A percentile compares a stretch with the other conserved stretches of the same genome.
These are phyloP conservation scores for Sergeia podlipaevii DNA, from an alignment of 208 protist genomes.

Conservation along the genomic window DNA sequence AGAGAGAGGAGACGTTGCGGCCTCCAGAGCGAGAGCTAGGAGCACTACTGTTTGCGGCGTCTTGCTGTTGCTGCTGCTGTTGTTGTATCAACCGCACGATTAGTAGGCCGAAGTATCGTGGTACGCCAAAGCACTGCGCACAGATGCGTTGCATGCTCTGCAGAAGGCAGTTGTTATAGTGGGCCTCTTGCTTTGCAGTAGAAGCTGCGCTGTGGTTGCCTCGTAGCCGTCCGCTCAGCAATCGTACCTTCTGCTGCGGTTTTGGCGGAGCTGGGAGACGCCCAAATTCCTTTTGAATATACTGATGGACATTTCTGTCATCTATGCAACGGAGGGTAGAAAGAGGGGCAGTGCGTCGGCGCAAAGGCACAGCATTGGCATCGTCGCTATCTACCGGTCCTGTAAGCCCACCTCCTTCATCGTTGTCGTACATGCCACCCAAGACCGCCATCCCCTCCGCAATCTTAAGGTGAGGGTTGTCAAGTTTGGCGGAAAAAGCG, in stretches of 20 bases:
- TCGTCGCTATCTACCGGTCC: not conserved
- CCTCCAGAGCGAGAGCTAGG: too few species aligned
- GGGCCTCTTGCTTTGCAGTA: conserved; percentile 48
- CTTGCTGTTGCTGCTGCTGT: conserved; percentile 9
- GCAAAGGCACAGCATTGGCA: not conserved
- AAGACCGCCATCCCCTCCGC: conserved; percentile 45
- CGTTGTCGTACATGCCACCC: conserved; percentile 12
- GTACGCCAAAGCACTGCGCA: conserved; percentile 76
- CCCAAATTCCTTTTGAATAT: conserved; percentile 72
- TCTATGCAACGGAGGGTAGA: conserved; percentile 51
- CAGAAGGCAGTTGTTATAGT: conserved; percentile 54
- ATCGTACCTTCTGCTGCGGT: conserved; percentile 28
- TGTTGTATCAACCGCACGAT: conserved; percentile 49
- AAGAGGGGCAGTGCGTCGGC: conserved; percentile 19
- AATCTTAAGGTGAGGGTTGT: conserved; percentile 72
- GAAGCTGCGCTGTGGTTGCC: conserved; percentile 2
- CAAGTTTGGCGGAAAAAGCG: conserved; percentile 33
- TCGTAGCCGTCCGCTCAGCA: conserved; percentile 21
- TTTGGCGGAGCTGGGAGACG: conserved; percentile 45
- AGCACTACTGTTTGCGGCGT: too few species aligned
- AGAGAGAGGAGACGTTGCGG: not conserved
- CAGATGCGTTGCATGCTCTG: conserved; percentile 70
- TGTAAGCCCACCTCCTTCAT: not conserved
- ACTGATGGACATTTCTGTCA: conserved; percentile 45
- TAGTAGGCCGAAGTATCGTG: conserved; percentile 79